Percentiles rank a stretch among this genome's conserved stretches.
These are phyloP conservation scores for Beverwykella pulmonaria DNA, from an alignment of 495 filamentous ascomycete species.

Conservation along the genomic window DNA sequence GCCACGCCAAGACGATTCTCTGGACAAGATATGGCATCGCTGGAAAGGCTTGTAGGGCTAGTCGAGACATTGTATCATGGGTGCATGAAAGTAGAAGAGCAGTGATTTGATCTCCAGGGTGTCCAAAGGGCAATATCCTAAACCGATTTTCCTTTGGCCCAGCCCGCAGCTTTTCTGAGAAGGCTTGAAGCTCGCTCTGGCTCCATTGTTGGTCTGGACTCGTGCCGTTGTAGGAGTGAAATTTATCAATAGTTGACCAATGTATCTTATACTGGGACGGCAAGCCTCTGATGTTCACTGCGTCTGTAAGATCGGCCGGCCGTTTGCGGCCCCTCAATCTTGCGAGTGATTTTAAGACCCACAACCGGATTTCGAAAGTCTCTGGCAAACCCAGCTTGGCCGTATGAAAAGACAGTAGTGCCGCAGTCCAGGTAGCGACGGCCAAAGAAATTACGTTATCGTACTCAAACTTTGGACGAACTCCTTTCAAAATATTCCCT, in stretches of 20 bases:
- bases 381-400: constrained; percentile 42
- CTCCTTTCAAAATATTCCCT: constrained; percentile 43
- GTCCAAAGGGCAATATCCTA: constrained; percentile 46
- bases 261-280: constrained; percentile 40
- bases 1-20: constrained; percentile 49
- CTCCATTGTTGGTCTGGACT: constrained; percentile 30
- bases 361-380: constrained; percentile 24
- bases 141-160: constrained; percentile 48
- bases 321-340: constrained; percentile 2
- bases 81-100: constrained; percentile 48
- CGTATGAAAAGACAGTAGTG: constrained; percentile 52
- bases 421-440: constrained; percentile 58
- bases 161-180: constrained; percentile 42
- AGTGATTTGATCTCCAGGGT: constrained; percentile 57
- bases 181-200: constrained; percentile 56
- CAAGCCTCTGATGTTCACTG: constrained; percentile 44
- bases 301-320: constrained; percentile 14
- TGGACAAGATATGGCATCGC: constrained; percentile 49
- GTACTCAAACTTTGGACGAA: constrained; percentile 47
- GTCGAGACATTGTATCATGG: constrained; percentile 39
- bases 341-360: constrained; percentile 1
- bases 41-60: constrained; percentile 52
- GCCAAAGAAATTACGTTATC: constrained; percentile 57
- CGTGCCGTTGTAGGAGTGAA: constrained; percentile 35
- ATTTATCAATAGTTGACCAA: constrained; percentile 17